Evolutionary conservation across 768 basidiomycete species (phyloP), one percentile per base, ranked within the genome.

Genomic region (Kwoniella mangroviensis): DNA sequence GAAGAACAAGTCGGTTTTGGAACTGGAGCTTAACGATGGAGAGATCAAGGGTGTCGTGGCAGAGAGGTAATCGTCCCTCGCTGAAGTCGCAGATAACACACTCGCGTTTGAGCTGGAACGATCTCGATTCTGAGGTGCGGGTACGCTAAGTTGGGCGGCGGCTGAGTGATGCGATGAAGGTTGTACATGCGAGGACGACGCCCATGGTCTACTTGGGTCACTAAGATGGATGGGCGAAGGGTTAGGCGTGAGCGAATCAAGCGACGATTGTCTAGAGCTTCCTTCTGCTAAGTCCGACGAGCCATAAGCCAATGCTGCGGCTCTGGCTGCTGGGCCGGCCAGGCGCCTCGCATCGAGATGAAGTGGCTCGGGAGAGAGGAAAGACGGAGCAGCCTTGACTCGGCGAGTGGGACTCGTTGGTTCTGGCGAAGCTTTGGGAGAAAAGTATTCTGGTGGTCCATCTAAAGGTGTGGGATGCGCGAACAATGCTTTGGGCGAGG

Each of bases 1-100:
- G 65, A 83, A 83, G 75, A 83, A 83, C 3, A 80, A 66, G 57
- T 80, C 79, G 5, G 76, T 83, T 52, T 76, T 78, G n/a, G 74
- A 76, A 24, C 70, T 66, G 10, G 77, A 74, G 42, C 74, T 75
- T 4, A 77, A 63, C 3, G 79, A 67, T 0, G 79, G 77, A 13
- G 70, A 70, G n/a, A 77, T 68, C 2, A 69, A 34, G 6, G 68
- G 68, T 4, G 68, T 64, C 12, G 49, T 55, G 2, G 41, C 40
- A 3, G 55, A 19, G 6, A 68, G 54, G 7, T 56, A 34, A 34
- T 68, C 67, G 5, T 66, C 65, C 22, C 22, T 65, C 6, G 49
- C 51, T n/a, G 66, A 67, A 7, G 21, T 52, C 13, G 42, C 45
- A 26, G 67, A 68, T 3, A 57, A 56, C 49, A 53, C 53, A 42